Conservation (phyloP, 345 rosid species). For the Dovyalis caffra region DNA sequence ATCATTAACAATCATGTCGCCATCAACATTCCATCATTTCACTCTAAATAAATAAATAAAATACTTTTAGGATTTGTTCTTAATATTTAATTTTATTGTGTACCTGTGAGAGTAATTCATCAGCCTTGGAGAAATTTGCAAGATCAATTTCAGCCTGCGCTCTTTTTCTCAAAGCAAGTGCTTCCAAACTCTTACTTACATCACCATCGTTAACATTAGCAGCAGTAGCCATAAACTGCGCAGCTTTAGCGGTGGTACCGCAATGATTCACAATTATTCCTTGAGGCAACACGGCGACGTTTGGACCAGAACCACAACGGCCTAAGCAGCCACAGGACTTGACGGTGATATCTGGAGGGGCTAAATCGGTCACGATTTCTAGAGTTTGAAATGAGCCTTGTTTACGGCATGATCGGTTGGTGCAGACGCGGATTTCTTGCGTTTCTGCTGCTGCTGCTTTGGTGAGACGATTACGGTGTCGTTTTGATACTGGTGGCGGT, state of each 20-base stretch:
- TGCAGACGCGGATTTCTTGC: slow-evolving; percentile 25
- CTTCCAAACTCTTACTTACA: slow-evolving; percentile 40
- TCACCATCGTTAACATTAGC: slow-evolving; percentile 27
- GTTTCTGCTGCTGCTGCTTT: not conserved
- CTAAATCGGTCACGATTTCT: slow-evolving; percentile 52
- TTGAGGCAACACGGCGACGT: slow-evolving; percentile 65
- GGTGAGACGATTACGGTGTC: too few species aligned
- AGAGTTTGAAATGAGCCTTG: slow-evolving; percentile 77
- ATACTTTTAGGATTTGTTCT: too few species aligned
- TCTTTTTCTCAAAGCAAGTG: slow-evolving; percentile 62
- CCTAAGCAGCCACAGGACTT: slow-evolving; percentile 72
- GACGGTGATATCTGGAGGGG: slow-evolving; percentile 62
- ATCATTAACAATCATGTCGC: too few species aligned
- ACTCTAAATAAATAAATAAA: too few species aligned
- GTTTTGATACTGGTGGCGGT: too few species aligned
- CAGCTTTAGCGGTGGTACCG: slow-evolving; percentile 66
- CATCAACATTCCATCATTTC: too few species aligned
- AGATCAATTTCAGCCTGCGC: slow-evolving; percentile 50
- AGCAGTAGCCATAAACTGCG: slow-evolving; percentile 42
- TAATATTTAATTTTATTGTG: too few species aligned
- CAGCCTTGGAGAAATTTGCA: slow-evolving; percentile 53
- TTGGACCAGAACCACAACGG: slow-evolving; percentile 88
- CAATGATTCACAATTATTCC: slow-evolving; percentile 64
- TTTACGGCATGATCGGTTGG: slow-evolving; percentile 45
- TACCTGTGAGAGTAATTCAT: slow-evolving; percentile 59